Conservation (phyloP, 2,329 filamentous ascomycete species). For the Arthroderma sp. region DNA sequence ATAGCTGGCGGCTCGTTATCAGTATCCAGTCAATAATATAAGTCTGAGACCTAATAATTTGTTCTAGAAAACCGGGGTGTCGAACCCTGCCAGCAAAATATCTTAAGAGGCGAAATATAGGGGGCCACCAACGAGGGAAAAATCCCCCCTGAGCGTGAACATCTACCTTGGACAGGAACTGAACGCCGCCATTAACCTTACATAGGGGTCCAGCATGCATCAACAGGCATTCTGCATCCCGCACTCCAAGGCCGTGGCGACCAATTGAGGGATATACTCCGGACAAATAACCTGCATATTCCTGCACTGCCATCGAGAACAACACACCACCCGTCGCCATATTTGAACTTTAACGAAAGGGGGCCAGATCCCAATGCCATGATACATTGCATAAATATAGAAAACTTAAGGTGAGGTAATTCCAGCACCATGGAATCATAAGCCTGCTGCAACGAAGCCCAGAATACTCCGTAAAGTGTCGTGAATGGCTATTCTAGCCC, state of each 20-base stretch:
- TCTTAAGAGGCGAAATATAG: neutral
- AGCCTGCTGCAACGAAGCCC: neutral
- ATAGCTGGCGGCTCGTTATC: neutral
- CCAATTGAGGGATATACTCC: neutral
- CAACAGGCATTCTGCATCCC: neutral
- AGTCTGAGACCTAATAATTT: neutral
- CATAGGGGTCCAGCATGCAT: neutral
- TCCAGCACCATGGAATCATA: neutral
- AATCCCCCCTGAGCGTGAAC: neutral
- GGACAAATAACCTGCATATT: neutral
- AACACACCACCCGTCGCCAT: neutral
- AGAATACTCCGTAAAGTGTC: neutral
- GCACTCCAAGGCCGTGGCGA: neutral
- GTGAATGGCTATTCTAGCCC: too few relatives aligned
- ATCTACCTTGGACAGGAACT: neutral
- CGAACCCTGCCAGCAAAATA: neutral
- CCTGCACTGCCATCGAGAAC: neutral
- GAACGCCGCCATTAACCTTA: neutral
- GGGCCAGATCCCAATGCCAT: neutral
- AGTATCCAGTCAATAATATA: neutral
- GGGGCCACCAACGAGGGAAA: neutral
- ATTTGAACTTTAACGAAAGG: neutral
- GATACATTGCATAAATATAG: too few relatives aligned
- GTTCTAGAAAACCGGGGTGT: conserved; percentile 1
- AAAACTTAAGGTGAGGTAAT: neutral